Evolutionary conservation across 140 eudicot genomes (phyloP).

Genomic region (Stevia rebaudiana): DNA sequence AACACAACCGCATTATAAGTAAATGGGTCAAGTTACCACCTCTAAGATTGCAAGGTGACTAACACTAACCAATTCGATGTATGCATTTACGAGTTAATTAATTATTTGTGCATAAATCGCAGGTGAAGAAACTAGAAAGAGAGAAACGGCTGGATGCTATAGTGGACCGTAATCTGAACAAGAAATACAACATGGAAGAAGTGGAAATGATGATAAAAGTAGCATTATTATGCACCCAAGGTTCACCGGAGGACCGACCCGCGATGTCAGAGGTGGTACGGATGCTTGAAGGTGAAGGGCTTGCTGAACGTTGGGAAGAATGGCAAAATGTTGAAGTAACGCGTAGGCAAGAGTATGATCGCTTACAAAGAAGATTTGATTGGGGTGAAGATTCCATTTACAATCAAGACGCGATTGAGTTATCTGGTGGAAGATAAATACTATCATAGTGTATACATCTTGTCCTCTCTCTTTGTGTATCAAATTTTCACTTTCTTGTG

Average conservation of each 20-base stretch:
- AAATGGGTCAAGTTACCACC: background rate
- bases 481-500: constrained; percentile 6
- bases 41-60: background rate
- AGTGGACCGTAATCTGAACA: constrained; percentile 58
- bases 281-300: constrained; percentile 98
- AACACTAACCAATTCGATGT: too few relatives aligned
- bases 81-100: background rate
- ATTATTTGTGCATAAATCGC: background rate
- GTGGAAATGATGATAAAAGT: constrained; percentile 95
- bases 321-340: constrained; percentile 84
- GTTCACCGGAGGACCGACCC: constrained; percentile 87
- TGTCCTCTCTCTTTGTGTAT: background rate
- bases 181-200: constrained; percentile 50
- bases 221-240: constrained; percentile 89
- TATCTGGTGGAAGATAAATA: constrained; percentile 82
- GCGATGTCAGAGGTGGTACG: constrained; percentile 94
- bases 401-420: constrained; percentile 80
- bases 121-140: constrained; percentile 89
- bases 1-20: background rate
- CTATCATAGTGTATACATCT: background rate
- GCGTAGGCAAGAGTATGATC: constrained; percentile 77
- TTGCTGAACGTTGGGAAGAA: constrained; percentile 97
- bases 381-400: constrained; percentile 92
- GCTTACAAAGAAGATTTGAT: constrained; percentile 85
- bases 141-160: constrained; percentile 72